Evolutionary conservation across 306 rosid genomes (phyloP).

Genomic region (Pachyrhizus erosus): DNA sequence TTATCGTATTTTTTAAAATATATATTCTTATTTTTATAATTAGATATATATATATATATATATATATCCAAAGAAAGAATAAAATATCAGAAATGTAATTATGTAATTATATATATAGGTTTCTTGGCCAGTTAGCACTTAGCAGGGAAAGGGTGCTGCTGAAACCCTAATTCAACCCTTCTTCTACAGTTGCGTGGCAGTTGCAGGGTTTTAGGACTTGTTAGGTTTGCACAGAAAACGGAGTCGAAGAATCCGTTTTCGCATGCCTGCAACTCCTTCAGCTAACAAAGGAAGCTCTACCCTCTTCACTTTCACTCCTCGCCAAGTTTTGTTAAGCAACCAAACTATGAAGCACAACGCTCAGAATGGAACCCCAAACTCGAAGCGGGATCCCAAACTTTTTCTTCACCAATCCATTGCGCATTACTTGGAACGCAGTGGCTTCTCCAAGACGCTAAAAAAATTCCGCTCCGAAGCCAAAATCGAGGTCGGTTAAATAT

Average conservation of each 20-base stretch:
- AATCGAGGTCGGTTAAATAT: slow-evolving; percentile 53
- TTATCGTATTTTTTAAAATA: too few species aligned
- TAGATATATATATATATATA: too few species aligned
- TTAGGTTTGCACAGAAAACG: neutral
- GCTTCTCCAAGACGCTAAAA: slow-evolving; percentile 76
- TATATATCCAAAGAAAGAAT: too few species aligned
- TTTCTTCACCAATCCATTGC: slow-evolving; percentile 72
- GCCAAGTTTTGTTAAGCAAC: slow-evolving; percentile 63
- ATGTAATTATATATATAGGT: neutral
- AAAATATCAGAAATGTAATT: neutral
- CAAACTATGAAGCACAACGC: slow-evolving; percentile 52
- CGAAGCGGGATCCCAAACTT: slow-evolving; percentile 45
- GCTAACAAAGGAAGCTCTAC: slow-evolving; percentile 39
- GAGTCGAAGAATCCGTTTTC: slow-evolving; percentile 32
- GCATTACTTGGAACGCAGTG: slow-evolving; percentile 55
- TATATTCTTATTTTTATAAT: too few species aligned
- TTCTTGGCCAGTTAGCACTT: neutral
- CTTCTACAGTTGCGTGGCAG: neutral
- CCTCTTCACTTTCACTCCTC: slow-evolving; percentile 71
- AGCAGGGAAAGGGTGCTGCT: neutral
- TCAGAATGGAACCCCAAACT: neutral
- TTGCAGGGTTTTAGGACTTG: neutral
- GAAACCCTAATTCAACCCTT: slow-evolving; percentile 40
- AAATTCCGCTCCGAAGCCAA: slow-evolving; percentile 72
- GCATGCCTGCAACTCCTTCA: slow-evolving; percentile 60